Evolutionary conservation across 345 rosid genomes (phyloP).

Genomic region (Pugionium dolabratum): DNA sequence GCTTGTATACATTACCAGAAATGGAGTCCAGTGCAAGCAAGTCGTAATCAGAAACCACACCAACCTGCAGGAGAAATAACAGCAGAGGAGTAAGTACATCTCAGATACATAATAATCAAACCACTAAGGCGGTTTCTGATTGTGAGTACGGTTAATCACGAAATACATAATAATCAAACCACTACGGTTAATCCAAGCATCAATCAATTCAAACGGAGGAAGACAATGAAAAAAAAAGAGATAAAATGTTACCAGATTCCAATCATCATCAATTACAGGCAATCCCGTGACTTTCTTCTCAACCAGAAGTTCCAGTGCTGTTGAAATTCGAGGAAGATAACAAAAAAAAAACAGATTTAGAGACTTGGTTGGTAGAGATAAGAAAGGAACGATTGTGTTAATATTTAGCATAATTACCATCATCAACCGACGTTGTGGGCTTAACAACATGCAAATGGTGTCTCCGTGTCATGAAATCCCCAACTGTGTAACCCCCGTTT

Average conservation of each 20-base stretch:
- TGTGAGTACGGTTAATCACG: background rate
- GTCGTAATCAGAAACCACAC: conserved; percentile 97
- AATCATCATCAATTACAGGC: conserved; percentile 86
- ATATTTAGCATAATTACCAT: conserved; percentile 49
- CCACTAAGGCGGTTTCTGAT: background rate
- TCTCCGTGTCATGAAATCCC: conserved; percentile 86
- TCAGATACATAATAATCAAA: conserved; percentile 7
- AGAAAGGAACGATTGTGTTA: background rate
- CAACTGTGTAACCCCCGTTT: conserved; percentile 69
- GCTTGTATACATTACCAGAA: conserved; percentile 56
- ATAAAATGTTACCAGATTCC: conserved; percentile 65
- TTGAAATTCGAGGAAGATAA: conserved; percentile 9
- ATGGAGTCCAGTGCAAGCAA: conserved; percentile 80
- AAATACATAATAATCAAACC: background rate
- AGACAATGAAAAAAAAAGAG: background rate
- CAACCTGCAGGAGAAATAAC: conserved; percentile 61
- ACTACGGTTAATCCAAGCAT: background rate
- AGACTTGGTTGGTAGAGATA: background rate
- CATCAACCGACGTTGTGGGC: conserved; percentile 75
- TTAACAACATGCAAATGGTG: conserved; percentile 68
- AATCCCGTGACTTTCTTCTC: conserved; percentile 87
- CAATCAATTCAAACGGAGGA: background rate
- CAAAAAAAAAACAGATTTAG: conserved; percentile 12
- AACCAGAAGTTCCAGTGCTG: conserved; percentile 81
- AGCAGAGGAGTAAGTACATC: conserved; percentile 7